phyloP scores from a whole-genome alignment of 306 rosid genomes.

The Geum urbanum region DNA sequence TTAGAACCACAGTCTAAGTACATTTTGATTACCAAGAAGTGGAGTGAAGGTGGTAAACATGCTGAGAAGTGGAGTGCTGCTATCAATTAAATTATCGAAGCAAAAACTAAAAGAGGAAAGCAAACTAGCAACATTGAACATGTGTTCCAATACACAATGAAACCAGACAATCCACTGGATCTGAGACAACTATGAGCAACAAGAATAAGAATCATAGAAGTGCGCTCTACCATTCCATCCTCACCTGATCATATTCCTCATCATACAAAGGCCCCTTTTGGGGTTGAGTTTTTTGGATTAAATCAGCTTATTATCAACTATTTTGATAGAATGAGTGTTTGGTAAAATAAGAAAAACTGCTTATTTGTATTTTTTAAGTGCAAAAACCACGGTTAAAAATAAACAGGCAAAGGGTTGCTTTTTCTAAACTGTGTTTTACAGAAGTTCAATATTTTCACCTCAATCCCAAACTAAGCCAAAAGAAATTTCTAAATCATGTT shows the following conservation, averaged over 20 bases:
- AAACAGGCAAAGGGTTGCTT: no score
- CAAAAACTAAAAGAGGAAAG: neutral
- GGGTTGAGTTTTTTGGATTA: no score
- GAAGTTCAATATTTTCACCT: no score
- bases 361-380: no score
- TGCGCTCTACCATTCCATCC: neutral
- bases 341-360: no score
- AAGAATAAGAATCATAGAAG: neutral
- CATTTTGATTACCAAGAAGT: neutral
- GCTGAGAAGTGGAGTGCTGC: neutral
- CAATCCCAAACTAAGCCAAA: no score
- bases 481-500: neutral
- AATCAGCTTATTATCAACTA: no score
- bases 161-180: neutral
- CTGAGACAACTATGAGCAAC: neutral
- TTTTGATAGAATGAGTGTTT: no score
- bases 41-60: neutral
- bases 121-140: neutral
- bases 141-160: neutral
- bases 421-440: no score
- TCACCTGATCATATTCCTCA: neutral
- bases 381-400: no score
- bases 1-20: no score
- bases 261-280: no score
- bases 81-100: neutral